These are phyloP conservation scores for Krasilnikovozyma curviuscula DNA, from an alignment of 768 basidiomycete species.

Conservation along the genomic window DNA sequence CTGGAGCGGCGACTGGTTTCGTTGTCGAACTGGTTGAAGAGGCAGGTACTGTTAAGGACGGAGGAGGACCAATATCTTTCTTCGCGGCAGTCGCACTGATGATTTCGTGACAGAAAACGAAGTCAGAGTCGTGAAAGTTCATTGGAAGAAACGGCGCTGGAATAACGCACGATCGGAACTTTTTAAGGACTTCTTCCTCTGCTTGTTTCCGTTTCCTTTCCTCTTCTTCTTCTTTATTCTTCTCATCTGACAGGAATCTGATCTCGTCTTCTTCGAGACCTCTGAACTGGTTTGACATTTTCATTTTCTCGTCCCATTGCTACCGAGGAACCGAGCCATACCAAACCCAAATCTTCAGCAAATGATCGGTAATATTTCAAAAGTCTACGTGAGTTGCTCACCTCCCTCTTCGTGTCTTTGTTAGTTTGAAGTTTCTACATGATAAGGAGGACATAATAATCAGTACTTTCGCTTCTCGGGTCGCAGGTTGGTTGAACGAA, in stretches of 20 bases:
- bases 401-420: constrained; percentile 29
- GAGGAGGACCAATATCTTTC: too few relatives aligned
- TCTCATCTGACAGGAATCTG: constrained; percentile 23
- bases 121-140: too few relatives aligned
- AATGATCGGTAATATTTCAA: neutral
- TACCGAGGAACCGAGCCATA: neutral
- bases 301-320: neutral
- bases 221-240: too few relatives aligned
- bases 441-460: neutral
- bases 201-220: too few relatives aligned
- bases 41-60: too few relatives aligned
- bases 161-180: too few relatives aligned
- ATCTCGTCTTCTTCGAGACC: constrained; percentile 29
- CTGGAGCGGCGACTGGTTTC: too few relatives aligned
- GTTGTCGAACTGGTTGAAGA: too few relatives aligned
- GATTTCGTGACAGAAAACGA: too few relatives aligned
- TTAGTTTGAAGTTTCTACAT: constrained; percentile 20
- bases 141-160: too few relatives aligned
- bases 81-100: too few relatives aligned
- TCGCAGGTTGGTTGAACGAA: constrained; percentile 1
- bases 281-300: constrained; percentile 27
- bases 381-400: constrained; percentile 14
- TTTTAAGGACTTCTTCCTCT: too few relatives aligned
- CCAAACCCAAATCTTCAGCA: constrained; percentile 22
- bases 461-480: neutral